Base-by-base conservation (phyloP, 2,329 filamentous ascomycete genomes). In the Lizonia empirigonia region DNA sequence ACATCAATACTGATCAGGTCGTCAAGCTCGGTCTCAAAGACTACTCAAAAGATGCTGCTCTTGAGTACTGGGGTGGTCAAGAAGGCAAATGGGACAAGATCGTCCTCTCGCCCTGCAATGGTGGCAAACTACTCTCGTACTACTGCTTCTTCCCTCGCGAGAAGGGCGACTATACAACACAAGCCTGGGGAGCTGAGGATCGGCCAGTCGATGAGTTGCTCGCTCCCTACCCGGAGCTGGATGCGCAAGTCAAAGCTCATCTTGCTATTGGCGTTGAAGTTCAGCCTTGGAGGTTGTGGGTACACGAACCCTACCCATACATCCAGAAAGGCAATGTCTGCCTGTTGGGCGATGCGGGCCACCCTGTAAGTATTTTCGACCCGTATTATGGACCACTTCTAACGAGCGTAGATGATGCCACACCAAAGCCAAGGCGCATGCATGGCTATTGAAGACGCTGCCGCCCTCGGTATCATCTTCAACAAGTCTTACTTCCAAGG, bases 41-140 rank as follows among this genome's bases (percentile, higher is more conserved):
- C 65, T 88, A 86, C 70, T 84, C 83, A 0, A 63, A 78, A 26
- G 69, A 88, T 71, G 76, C 69, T 20, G 85, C 85, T 0, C 75
- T 89, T 0, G 84, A 89, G 68, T 89, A 87, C 75, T 89, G 86
- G 86, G 86, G 86, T 20, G 86, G 86, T 1, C 80, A 84, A 44
- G 82, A 85, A 47, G 84, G 82, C 62, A 83, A 62, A 77, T 77
- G 60, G 60, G 82, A 88, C 70, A 89, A 89, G 77, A 88, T 89
- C 50, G 86, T 89, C 5, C 75, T 89, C 2, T 87, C 85, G 0
- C 85, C 86, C 5, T 89, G 86, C 73, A 86, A 87, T 63, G 81
- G 80, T 18, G 85, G 85, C 44, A 81, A 81, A 53, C 73, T 88
- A 2, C 76, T 88, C 3, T 87, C 84, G 0, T 89, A 86, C 73